phyloP scores from a whole-genome alignment of 73 alveolate genomes.

The Paraurostyla sp. region DNA sequence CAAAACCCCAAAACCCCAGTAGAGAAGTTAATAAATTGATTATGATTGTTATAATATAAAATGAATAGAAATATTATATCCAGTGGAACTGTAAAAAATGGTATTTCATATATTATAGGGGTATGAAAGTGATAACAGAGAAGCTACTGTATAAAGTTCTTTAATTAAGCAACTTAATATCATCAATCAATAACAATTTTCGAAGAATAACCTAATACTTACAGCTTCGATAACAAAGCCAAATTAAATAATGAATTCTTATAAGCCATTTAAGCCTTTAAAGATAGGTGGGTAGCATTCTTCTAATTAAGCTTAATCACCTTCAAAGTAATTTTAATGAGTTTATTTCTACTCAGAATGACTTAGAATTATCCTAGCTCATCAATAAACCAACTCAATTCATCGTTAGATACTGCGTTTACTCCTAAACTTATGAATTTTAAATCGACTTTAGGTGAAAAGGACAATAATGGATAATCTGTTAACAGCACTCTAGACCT shows the following conservation, averaged over 20 bases:
- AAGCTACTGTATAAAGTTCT: neutral
- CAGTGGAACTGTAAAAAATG: neutral
- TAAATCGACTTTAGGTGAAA: neutral
- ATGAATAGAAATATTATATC: neutral
- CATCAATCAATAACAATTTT: neutral
- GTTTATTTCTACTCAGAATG: no score
- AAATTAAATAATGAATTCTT: neutral
- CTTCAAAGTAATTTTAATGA: neutral
- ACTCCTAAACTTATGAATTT: neutral
- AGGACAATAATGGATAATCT: neutral
- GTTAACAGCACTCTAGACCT: slow-evolving; percentile 32
- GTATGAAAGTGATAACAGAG: neutral
- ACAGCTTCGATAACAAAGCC: neutral
- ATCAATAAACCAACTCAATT: neutral
- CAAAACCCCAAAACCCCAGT: no score
- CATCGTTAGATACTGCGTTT: neutral
- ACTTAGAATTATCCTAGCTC: neutral
- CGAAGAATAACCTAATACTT: neutral
- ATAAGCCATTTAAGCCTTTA: slow-evolving; percentile 25
- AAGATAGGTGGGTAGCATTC: slow-evolving; percentile 23
- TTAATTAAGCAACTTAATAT: neutral
- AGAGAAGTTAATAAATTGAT: no score
- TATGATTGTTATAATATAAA: neutral
- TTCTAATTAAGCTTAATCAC: neutral
- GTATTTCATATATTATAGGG: neutral